Evolutionary conservation across 2,329 filamentous ascomycete species (phyloP), one percentile per base, ranked within the genome.

Genomic region (Ramularia collo-cygni): DNA sequence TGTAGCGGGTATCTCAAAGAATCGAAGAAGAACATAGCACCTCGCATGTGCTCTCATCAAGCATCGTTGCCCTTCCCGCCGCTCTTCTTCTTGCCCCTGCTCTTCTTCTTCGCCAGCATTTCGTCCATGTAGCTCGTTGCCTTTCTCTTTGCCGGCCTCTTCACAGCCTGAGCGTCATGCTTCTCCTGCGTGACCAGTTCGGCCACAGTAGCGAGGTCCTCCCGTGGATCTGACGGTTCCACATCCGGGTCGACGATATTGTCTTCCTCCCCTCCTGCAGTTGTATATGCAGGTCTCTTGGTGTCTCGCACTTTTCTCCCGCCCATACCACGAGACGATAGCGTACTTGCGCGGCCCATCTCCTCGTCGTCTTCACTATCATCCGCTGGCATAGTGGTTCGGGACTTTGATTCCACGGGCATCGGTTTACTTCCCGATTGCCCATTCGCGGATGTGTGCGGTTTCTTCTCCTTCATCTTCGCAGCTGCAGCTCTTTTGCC

Each of bases 81-180:
- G n/a, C n/a, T 65, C 47, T 64, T 65, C 56, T 65, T 68, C 51
- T 68, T 70, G 52, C 69, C 70, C 60, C 74, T 76, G 49, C 67
- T 71, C 8, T 66, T 65, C 21, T 66, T 64, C 42, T 67, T 60
- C 2, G 62, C 63, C 4, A 72, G 55, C 12, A 78, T 55, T 47
- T 77, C 71, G 53, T 79, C 75, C 21, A 78, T 59, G 51, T 72
- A 77, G 37, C 43, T 48, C 35, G 56, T 61, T 8, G 35, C 42
- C 34, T 38, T 47, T 39, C 37, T 50, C 46, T 46, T 47, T 37
- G 40, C 43, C 24, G 40, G 37, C 27, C 28, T 38, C 18, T 35
- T 33, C 8, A 15, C 35, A 12, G 16, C 15, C 13, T 35, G 29
- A 26, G 30, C 32, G 18, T 44, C 33, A 21, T 33, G 15, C 2